These are phyloP conservation scores for Ophiocordyceps camponoti-saundersi DNA, from an alignment of 2,329 filamentous ascomycete species.

Conservation along the genomic window DNA sequence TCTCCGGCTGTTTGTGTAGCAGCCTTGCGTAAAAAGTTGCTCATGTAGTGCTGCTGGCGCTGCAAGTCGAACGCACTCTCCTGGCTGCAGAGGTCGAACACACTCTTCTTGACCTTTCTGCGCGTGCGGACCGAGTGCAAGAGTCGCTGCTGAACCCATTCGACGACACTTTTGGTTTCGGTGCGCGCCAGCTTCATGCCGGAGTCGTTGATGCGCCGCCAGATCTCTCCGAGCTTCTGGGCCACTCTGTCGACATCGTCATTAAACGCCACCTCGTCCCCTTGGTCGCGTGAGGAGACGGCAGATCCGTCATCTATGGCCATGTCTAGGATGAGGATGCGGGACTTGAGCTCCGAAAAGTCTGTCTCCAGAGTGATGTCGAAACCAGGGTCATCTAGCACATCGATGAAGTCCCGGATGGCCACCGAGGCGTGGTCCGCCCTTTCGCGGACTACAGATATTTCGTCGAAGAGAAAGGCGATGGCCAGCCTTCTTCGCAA, in stretches of 20 bases:
- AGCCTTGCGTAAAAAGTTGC: conserved; percentile 19
- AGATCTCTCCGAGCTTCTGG: conserved; percentile 36
- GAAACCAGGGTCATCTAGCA: conserved; percentile 32
- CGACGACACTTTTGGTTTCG: conserved; percentile 60
- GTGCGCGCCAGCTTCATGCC: conserved; percentile 57
- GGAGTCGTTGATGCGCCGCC: conserved; percentile 51
- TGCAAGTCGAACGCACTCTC: conserved; percentile 20
- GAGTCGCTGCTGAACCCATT: conserved; percentile 59
- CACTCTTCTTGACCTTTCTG: conserved; percentile 32
- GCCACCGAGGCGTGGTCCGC: conserved; percentile 18
- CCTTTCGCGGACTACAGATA: conserved; percentile 20
- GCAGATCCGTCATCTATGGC: conserved; percentile 47
- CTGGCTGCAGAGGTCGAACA: conserved; percentile 24
- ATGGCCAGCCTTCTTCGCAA: conserved; percentile 51
- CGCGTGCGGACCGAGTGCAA: conserved; percentile 53
- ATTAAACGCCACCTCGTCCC: conserved; percentile 42
- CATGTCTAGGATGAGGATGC: conserved; percentile 54
- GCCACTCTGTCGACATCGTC: conserved; percentile 50
- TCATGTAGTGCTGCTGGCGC: conserved; percentile 35
- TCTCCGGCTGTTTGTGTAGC: neutral
- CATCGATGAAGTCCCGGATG: conserved; percentile 25
- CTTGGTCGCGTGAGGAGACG: conserved; percentile 9
- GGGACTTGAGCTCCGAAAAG: conserved; percentile 50
- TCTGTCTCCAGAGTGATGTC: conserved; percentile 38
- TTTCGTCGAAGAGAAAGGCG: conserved; percentile 40